These are phyloP conservation scores for Heliocybe sulcata DNA, from an alignment of 1,284 basidiomycete species.

Conservation along the genomic window DNA sequence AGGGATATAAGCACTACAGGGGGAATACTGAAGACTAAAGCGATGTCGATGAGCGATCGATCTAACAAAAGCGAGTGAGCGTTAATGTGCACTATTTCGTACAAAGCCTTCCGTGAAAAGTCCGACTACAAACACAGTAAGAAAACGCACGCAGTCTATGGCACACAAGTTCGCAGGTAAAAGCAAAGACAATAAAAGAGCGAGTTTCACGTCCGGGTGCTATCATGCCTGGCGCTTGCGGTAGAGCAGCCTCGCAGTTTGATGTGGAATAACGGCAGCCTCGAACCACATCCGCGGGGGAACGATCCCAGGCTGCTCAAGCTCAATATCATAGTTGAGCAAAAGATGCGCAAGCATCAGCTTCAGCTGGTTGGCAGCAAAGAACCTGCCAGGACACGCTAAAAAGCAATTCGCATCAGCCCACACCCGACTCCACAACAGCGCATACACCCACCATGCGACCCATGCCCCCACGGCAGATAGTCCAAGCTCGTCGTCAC, in stretches of 20 bases:
- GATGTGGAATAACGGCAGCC: constrained; percentile 6
- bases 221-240: constrained; percentile 9
- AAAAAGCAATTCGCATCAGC: background rate
- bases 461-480: constrained; percentile 2
- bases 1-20: too few relatives aligned
- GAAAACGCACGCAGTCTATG: too few relatives aligned
- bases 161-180: too few relatives aligned
- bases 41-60: too few relatives aligned
- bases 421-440: background rate
- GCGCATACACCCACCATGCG: background rate
- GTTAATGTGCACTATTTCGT: too few relatives aligned
- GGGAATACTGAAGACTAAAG: too few relatives aligned
- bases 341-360: constrained; percentile 10
- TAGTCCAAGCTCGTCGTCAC: constrained; percentile 16
- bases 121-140: too few relatives aligned
- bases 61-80: too few relatives aligned
- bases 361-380: constrained; percentile 11
- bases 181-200: background rate
- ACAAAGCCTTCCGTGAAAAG: too few relatives aligned
- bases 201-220: background rate
- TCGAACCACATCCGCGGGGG: constrained; percentile 13
- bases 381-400: constrained; percentile 12
- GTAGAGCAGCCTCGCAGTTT: constrained; percentile 11
- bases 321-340: constrained; percentile 11
- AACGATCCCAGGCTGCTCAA: constrained; percentile 14